These are phyloP conservation scores for Fallopia convolvulus DNA, from an alignment of 148 eudicot species.

Conservation along the genomic window DNA sequence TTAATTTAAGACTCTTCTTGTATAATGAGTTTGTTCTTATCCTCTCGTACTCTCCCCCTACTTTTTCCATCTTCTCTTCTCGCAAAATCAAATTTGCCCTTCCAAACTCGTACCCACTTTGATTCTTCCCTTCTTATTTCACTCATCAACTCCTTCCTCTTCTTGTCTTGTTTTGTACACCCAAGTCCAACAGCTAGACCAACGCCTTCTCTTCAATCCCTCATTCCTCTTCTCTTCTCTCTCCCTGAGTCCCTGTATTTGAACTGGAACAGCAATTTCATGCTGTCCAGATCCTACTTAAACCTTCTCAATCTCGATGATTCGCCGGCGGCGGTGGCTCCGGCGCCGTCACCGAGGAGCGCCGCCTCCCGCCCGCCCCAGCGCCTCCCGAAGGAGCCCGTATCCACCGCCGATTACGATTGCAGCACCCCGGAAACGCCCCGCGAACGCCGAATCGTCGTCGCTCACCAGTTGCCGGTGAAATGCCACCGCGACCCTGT, in stretches of 20 bases:
- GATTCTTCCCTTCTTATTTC: not conserved
- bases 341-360: not conserved
- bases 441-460: conserved; percentile 25
- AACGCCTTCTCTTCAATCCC: not conserved
- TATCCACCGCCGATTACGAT: not conserved
- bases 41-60: not conserved
- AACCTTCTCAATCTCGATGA: conserved; percentile 14
- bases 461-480: conserved; percentile 55
- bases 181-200: not conserved
- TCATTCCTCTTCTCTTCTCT: not conserved
- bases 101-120: not conserved
- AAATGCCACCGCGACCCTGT: conserved; percentile 24
- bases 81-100: not conserved
- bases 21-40: not conserved
- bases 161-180: not conserved
- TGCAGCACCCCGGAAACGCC: not conserved
- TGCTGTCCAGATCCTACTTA: conserved; percentile 14
- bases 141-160: not conserved
- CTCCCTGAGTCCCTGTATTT: not conserved
- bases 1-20: not conserved
- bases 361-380: not conserved
- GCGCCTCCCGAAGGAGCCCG: not conserved
- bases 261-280: not conserved
- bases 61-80: not conserved
- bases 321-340: not conserved